Evolutionary conservation across 2,329 filamentous ascomycete species (phyloP).

Genomic region (Sclerotinia nivalis): DNA sequence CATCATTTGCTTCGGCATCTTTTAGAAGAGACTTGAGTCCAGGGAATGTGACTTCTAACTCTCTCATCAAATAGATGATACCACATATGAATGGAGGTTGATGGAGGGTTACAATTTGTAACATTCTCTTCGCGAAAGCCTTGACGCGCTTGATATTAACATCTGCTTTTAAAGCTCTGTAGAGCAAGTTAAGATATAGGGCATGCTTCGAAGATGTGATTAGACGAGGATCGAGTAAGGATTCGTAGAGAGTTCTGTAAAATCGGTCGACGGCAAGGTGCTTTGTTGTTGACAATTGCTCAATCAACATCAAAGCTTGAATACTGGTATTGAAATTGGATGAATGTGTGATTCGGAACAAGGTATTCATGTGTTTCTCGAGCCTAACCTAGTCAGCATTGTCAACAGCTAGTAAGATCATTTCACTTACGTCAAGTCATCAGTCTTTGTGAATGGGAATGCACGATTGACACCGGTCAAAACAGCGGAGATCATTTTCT

Average conservation of each 20-base stretch:
- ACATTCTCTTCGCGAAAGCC: conserved; percentile 89
- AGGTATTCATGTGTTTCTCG: conserved; percentile 85
- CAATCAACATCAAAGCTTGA: conserved; percentile 90
- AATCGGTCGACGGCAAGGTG: conserved; percentile 85
- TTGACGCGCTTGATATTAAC: conserved; percentile 89
- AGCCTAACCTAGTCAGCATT: conserved; percentile 53
- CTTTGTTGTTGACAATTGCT: conserved; percentile 81
- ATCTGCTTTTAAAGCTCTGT: conserved; percentile 84
- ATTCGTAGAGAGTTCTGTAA: conserved; percentile 95
- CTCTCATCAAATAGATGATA: conserved; percentile 83
- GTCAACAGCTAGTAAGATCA: not conserved
- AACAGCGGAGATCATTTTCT: conserved; percentile 90
- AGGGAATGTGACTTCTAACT: conserved; percentile 77
- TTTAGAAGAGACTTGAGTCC: conserved; percentile 76
- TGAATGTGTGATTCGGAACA: conserved; percentile 95
- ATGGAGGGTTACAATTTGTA: conserved; percentile 85
- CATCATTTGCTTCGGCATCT: conserved; percentile 75
- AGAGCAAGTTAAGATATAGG: conserved; percentile 89
- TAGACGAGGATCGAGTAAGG: conserved; percentile 84
- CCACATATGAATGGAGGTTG: conserved; percentile 92
- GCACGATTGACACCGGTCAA: conserved; percentile 94
- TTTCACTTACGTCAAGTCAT: conserved; percentile 65
- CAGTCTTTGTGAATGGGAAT: conserved; percentile 84
- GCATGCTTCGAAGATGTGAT: conserved; percentile 91
- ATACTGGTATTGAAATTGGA: conserved; percentile 99